Evolutionary conservation across 2,329 filamentous ascomycete genomes (phyloP), one percentile per base, ranked within the genome.

Genomic region (Plenodomus biglobosus): DNA sequence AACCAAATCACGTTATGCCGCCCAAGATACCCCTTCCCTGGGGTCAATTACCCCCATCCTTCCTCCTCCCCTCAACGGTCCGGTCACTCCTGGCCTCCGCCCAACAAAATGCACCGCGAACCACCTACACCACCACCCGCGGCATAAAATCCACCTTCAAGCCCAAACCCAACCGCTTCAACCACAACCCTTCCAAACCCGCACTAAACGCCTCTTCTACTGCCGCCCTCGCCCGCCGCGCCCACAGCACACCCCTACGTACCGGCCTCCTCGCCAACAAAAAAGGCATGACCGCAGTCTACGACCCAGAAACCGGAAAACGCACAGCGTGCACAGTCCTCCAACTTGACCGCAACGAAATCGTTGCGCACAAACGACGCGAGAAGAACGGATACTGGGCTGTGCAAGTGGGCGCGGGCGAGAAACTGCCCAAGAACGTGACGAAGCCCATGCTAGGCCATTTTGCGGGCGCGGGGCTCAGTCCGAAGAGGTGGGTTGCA

Each of bases 271-370:
- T 99, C 39, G 91, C 88, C 11, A 81, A 86, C 69, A 99, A 99
- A 77, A 92, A 92, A 76, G 94, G 94, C 73, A 97, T 99, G 89
- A 95, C 91, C 37, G 92, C 88, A 51, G 76, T 96, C 57, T 97
- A 88, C 80, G 86, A 91, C 66, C 75, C 81, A 0, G 83, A 85
- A 62, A 88, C 88, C 20, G 88, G 89, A 61, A 82, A 81, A 56
- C 85, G 92, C 56, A 87, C 86, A 49, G 81, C 92, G 17, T 96
- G 91, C 78, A 99, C 94, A 13, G 87, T 99, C 44, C 81, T 99
- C 48, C 92, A 97, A 76, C 80, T 99, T 63, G 94, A 99, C 73
- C 82, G 90, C 63, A 91, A 95, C 52, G 88, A 97, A 75, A 91
- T 96, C 8, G 78, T 96, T 34, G 85, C 87, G 50, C 86, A 89